A percentile compares a stretch with the other conserved stretches of the same genome.
phyloP scores from a whole-genome alignment of 2,329 filamentous ascomycete species.

The Verticillium dahliae region DNA sequence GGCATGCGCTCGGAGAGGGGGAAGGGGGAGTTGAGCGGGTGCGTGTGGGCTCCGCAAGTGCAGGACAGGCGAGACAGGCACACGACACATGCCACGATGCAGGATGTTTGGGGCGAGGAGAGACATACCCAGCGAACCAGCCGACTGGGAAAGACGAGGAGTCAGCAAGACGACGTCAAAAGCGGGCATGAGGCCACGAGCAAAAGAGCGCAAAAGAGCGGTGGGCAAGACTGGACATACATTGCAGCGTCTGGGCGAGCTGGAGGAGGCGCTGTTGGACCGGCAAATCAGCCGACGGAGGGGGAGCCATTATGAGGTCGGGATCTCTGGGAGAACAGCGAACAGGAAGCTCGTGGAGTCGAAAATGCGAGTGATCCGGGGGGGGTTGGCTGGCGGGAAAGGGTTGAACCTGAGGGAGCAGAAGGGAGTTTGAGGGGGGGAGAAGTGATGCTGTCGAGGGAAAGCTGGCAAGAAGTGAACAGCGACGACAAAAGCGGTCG shows the following conservation, averaged over 20 bases:
- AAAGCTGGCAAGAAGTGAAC: conserved; percentile 1
- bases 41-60: neutral
- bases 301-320: conserved; percentile 43
- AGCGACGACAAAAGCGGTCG: conserved; percentile 2
- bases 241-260: conserved; percentile 87
- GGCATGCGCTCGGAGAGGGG: neutral
- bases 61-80: neutral
- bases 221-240: conserved; percentile 45
- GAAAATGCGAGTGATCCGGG: neutral
- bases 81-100: neutral
- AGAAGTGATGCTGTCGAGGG: neutral
- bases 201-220: conserved; percentile 6
- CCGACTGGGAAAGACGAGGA: conserved; percentile 44
- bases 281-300: conserved; percentile 62
- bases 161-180: conserved; percentile 23
- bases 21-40: neutral
- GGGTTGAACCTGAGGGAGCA: neutral
- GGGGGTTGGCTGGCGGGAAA: neutral
- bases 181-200: conserved; percentile 6
- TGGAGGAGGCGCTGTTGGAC: conserved; percentile 67
- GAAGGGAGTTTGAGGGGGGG: neutral
- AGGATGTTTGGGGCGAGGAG: conserved; percentile 6
- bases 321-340: neutral
- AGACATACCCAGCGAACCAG: conserved; percentile 75
- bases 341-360: neutral